These are phyloP conservation scores for Bassia scoparia DNA, from an alignment of 148 eudicot species.

Conservation along the genomic window DNA sequence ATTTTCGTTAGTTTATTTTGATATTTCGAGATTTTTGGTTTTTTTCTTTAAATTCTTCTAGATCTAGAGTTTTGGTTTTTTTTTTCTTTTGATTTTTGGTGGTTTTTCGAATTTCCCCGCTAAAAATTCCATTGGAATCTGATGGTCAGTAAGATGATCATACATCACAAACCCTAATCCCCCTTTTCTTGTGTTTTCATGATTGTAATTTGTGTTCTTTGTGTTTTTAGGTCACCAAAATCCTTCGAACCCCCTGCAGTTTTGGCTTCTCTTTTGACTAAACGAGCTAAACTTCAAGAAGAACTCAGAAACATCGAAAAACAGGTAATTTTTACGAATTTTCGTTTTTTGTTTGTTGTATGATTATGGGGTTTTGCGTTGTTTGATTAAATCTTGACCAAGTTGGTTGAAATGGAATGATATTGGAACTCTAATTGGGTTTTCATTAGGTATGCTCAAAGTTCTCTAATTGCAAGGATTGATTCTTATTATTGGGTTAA, in stretches of 20 bases:
- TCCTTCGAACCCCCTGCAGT: constrained; percentile 62
- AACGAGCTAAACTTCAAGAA: constrained; percentile 82
- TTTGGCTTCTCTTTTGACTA: constrained; percentile 63
- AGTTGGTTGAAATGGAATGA: too few relatives aligned
- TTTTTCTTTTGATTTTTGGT: too few relatives aligned
- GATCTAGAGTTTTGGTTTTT: too few relatives aligned
- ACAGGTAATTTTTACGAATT: constrained; percentile 43
- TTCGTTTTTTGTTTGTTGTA: background rate
- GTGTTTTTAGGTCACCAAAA: constrained; percentile 53
- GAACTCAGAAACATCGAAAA: constrained; percentile 86
- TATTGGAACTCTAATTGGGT: too few relatives aligned
- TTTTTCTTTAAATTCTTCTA: too few relatives aligned
- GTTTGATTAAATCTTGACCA: too few relatives aligned
- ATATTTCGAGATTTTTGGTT: too few relatives aligned
- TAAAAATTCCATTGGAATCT: constrained; percentile 30
- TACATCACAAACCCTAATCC: constrained; percentile 21
- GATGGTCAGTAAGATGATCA: constrained; percentile 29
- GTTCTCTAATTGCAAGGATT: too few relatives aligned
- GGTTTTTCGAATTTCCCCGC: constrained; percentile 31
- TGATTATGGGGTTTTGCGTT: too few relatives aligned
- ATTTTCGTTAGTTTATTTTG: too few relatives aligned
- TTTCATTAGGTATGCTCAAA: too few relatives aligned
- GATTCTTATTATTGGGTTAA: too few relatives aligned
- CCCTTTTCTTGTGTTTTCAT: constrained; percentile 1
- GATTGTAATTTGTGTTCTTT: constrained; percentile 7